phyloP scores from a whole-genome alignment of 352 stramenopile species.

The Thalassiosira hispida region DNA sequence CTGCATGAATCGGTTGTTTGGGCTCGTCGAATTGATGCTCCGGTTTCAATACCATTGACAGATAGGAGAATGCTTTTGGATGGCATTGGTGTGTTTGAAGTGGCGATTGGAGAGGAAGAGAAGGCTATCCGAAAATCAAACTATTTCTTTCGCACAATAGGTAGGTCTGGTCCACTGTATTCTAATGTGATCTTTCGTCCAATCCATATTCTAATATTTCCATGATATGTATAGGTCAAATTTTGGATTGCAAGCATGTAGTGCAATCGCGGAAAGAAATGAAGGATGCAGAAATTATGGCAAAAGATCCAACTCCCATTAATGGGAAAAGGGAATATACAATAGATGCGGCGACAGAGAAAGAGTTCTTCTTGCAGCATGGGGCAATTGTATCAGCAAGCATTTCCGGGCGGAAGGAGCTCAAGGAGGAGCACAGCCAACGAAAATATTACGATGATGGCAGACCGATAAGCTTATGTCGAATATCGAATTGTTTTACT shows the following conservation, averaged over 20 bases:
- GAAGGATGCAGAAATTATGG: not conserved
- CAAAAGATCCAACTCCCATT: not conserved
- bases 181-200: no score
- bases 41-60: not conserved
- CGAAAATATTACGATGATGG: slow-evolving; percentile 7
- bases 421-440: not conserved
- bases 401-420: not conserved
- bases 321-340: not conserved
- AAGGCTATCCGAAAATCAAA: not conserved
- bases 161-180: no score
- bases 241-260: not conserved
- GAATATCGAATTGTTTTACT: slow-evolving; percentile 12
- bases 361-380: slow-evolving; percentile 11
- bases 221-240: no score
- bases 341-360: not conserved
- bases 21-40: not conserved
- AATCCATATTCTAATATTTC: no score
- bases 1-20: not conserved
- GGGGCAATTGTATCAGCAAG: slow-evolving; percentile 1
- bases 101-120: slow-evolving; percentile 10
- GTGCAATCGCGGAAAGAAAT: not conserved
- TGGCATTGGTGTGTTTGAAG: slow-evolving; percentile 16
- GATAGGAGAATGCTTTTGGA: slow-evolving; percentile 3
- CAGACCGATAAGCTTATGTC: not conserved
- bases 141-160: slow-evolving; percentile 13